Conservation (phyloP, 1,139 yeast genomes). For the Lodderomyces metapsilosis region DNA sequence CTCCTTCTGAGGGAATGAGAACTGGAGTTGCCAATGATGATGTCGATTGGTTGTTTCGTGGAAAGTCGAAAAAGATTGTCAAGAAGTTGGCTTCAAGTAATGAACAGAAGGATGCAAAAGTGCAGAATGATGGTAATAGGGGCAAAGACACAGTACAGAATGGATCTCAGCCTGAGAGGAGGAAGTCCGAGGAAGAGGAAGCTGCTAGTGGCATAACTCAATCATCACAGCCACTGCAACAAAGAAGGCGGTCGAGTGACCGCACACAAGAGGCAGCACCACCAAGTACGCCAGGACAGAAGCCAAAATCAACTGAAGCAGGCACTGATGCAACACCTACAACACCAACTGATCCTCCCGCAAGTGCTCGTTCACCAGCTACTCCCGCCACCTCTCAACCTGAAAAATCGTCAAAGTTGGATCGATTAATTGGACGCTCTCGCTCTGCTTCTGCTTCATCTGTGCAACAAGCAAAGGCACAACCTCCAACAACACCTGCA, state of each 20-base stretch:
- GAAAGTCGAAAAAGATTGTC: conserved; percentile 56
- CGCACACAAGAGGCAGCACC: neutral
- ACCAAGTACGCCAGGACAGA: neutral
- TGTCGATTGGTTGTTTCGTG: conserved; percentile 74
- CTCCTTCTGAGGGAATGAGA: conserved; percentile 19
- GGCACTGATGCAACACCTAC: conserved; percentile 2
- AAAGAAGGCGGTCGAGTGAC: neutral
- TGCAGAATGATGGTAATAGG: neutral
- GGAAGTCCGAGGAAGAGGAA: neutral
- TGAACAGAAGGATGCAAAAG: conserved; percentile 8
- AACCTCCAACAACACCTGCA: conserved; percentile 12
- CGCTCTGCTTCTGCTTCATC: conserved; percentile 31
- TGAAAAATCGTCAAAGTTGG: conserved; percentile 19
- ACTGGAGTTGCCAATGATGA: conserved; percentile 69
- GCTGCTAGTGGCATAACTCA: neutral
- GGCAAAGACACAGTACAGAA: neutral
- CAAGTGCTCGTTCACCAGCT: conserved; percentile 3
- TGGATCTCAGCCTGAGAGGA: neutral
- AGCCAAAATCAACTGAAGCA: neutral
- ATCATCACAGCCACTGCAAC: neutral
- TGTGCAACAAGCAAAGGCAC: conserved; percentile 4
- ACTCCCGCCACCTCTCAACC: conserved; percentile 4
- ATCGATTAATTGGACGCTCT: conserved; percentile 30
- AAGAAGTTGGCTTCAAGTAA: conserved; percentile 32
- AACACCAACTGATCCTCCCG: conserved; percentile 6